Conservation (phyloP, 306 rosid species). For the Quercus rubra region DNA sequence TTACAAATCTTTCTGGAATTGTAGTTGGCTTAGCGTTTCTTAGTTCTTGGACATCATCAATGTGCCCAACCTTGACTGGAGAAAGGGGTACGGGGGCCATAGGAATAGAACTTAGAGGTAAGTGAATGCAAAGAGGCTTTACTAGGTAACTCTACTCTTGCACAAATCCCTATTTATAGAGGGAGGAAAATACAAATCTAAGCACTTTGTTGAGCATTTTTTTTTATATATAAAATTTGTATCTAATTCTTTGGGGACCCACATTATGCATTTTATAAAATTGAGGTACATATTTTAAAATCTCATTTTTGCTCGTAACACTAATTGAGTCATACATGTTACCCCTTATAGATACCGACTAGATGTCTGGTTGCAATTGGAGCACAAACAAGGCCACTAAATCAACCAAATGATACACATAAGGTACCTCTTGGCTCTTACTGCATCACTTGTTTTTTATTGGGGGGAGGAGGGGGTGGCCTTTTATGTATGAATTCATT, state of each 20-base stretch:
- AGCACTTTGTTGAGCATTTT: neutral
- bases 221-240: neutral
- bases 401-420: neutral
- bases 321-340: neutral
- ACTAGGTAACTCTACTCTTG: too few species aligned
- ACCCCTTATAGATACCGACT: neutral
- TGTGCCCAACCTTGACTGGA: constrained; percentile 65
- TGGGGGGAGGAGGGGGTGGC: neutral
- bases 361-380: neutral
- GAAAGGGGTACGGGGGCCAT: neutral
- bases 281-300: neutral
- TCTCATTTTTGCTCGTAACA: too few species aligned
- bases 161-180: constrained; percentile 49
- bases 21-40: constrained; percentile 57
- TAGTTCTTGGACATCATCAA: constrained; percentile 94
- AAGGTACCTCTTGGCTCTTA: neutral
- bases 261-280: constrained; percentile 16
- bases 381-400: neutral
- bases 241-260: constrained; percentile 18
- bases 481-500: neutral
- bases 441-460: neutral
- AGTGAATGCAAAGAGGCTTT: too few species aligned
- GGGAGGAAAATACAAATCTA: constrained; percentile 17
- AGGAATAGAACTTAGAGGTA: too few species aligned
- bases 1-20: constrained; percentile 84